Base-by-base conservation (phyloP, 768 basidiomycete species). In the Auriscalpium microsporum region DNA sequence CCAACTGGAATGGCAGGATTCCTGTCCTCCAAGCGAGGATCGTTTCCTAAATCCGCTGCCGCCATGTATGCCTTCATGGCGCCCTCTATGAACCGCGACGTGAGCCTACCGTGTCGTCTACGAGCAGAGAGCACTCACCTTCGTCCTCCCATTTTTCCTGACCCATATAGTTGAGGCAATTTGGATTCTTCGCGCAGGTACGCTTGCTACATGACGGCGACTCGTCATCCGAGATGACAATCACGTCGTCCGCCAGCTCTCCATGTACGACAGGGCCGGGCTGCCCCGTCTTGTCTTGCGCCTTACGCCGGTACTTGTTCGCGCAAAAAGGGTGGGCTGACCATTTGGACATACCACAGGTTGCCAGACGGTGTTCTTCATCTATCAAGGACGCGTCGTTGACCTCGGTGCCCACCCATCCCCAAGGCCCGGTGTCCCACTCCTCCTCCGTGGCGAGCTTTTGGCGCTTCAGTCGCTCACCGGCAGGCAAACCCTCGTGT, bases 81-180 rank as follows among this genome's bases (percentile, higher is more conserved):
- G 51, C 48, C 50, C 46, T 60, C 49, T 50, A 47, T 42, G 21
- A 42, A 60, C 10, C 42, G 48, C n/a, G 38, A 14, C 54, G 21
- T 52, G 11, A 55, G 16, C n/a, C 14, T 1, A 9, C 8, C 21
- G 48, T 55, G 57, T 54, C 57, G 44, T 14, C 38, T 52, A 52
- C 56, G 36, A 51, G 60, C 55, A 56, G 61, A 54, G 53, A 61
- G 52, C n/a, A 44, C 72, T 50, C 19, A 85, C 89, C 83, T 76
- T 81, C 77, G 56, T 80, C 73, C 66, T 90, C 86, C 87, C 92
- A 95, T 59, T 76, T 75, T 28, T 86, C 83, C 63, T 90, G 90
- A 6, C 90, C 91, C 34, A 96, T 71, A 70, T 91, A 84, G 67
- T 94, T 95, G 53, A 94, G 72, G 68, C 95, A 96, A 51, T 85